Evolutionary conservation across 306 rosid genomes (phyloP), one percentile per base, ranked within the genome.

Genomic region (Sechiopsis laciniata): DNA sequence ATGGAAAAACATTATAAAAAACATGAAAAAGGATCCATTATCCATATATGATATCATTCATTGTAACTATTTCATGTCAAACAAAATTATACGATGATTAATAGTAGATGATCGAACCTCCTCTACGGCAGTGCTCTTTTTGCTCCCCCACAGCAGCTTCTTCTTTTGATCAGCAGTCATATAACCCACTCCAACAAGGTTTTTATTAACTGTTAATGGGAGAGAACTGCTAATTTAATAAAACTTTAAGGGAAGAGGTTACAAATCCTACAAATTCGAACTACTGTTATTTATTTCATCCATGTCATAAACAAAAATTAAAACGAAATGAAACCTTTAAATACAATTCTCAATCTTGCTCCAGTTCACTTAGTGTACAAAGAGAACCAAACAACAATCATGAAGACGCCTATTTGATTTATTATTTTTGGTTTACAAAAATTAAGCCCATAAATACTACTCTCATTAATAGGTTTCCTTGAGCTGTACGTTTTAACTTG

Each of bases 141-240:
- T 95, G 85, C 79, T 78, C 15, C 97, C 97, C 99, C 99, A 95
- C 84, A 95, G 75, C 75, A 95, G 85, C 86, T 95, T 95, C 92
- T 95, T 95, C 91, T 95, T 95, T 79, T 91, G 97, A 79, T 95
- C 99, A 73, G 97, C 72, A 77, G 97, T 89, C 96, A 91, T 79
- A 83, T 76, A 78, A 72, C 88, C 86, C 65, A 64, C 88, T 45
- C 97, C 92, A 59, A 76, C 85, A 75, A 91, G 88, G 81, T 91
- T 95, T 83, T 61, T 89, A 79, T 95, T 95, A 65, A 91, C 99
- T 95, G 81, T 48, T 83, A 69, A 35, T 21, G 56, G 63, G 60
- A 70, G 22, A 57, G 26, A 17, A 19, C 15, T 1, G 21, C 53
- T 55, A 79, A 71, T 20, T 7, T 48, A 0, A 51, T 15, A 70